phyloP scores from a whole-genome alignment of 371 early-diverging fungal species.

The Lichtheimia corymbifera region DNA sequence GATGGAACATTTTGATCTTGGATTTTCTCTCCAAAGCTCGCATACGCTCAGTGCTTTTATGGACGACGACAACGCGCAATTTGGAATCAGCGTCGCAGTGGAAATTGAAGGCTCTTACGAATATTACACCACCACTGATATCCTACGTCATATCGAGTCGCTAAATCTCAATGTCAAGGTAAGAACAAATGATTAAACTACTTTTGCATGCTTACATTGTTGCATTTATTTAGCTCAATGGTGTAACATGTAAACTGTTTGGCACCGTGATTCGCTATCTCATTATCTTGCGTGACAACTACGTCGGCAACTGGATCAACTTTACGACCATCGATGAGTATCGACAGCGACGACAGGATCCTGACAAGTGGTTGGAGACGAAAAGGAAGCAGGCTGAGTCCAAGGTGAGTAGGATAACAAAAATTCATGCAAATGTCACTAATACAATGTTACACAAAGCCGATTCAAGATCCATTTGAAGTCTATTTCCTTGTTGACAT shows the following conservation, averaged over 20 bases:
- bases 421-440: neutral
- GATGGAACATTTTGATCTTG: slow-evolving; percentile 52
- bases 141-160: slow-evolving; percentile 59
- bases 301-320: slow-evolving; percentile 69
- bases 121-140: slow-evolving; percentile 59
- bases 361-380: slow-evolving; percentile 39
- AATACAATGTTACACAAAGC: slow-evolving; percentile 25
- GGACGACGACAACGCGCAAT: slow-evolving; percentile 55
- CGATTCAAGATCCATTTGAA: slow-evolving; percentile 65
- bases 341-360: slow-evolving; percentile 52
- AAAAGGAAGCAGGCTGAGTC: slow-evolving; percentile 60
- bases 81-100: slow-evolving; percentile 54
- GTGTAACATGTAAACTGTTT: slow-evolving; percentile 64
- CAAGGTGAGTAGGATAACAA: slow-evolving; percentile 40
- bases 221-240: slow-evolving; percentile 38
- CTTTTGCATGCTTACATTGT: neutral
- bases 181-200: neutral
- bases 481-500: slow-evolving; percentile 57
- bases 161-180: slow-evolving; percentile 68
- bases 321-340: slow-evolving; percentile 80
- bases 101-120: slow-evolving; percentile 65
- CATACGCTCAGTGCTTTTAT: slow-evolving; percentile 75
- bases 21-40: slow-evolving; percentile 65
- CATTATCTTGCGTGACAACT: slow-evolving; percentile 78
- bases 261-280: slow-evolving; percentile 75